Base-by-base conservation (phyloP, 2,329 filamentous ascomycete species). In the Blumeriella jaapii region DNA sequence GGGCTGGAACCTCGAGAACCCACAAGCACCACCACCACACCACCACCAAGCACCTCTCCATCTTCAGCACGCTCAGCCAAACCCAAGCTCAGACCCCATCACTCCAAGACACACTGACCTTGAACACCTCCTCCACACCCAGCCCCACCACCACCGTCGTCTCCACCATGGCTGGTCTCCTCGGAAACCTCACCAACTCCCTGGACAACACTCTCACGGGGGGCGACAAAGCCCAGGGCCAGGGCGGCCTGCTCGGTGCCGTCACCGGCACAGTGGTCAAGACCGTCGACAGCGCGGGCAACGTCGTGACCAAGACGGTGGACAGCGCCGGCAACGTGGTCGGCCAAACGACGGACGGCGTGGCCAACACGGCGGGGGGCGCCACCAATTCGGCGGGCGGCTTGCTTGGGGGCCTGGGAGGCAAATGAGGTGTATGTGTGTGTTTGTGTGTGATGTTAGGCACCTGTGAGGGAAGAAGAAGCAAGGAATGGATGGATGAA, bases 201-300 rank as follows among this genome's bases (percentile, higher is more conserved):
- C 46, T 59, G 37, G 55, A 60, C 42, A 59, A 56, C 36, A 55
- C 59, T 27, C 50, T 61, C 31, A 60, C 58, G 12, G 59, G 59
- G 26, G 59, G 57, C 35, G 55, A 60, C 19, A 50, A 61, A 40
- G 52, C 54, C 13, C 34, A 60, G 17, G 57, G 57, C 24, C 54
- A 61, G 41, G 59, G 59, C 7, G 59, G 59, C 1, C 47, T 61
- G 10, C 42, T 61, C 24, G 58, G 59, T 4, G 49, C 53, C 12
- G 50, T 54, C 2, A 48, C 46, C 25, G 37, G 38, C 9, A 46
- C 56, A 6, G 48, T 59, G 10, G 51, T 51, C 19, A 56, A 59
- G 39, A 56, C 58, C 5, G 55, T 58, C 8, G 51, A 60, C 31
- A 53, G 57, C 8, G 52, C 53, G 4, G 55, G 58, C 10, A 54